Evolutionary conservation across 441 rosid genomes (phyloP).

Genomic region (Pelargonium fulgidum): DNA sequence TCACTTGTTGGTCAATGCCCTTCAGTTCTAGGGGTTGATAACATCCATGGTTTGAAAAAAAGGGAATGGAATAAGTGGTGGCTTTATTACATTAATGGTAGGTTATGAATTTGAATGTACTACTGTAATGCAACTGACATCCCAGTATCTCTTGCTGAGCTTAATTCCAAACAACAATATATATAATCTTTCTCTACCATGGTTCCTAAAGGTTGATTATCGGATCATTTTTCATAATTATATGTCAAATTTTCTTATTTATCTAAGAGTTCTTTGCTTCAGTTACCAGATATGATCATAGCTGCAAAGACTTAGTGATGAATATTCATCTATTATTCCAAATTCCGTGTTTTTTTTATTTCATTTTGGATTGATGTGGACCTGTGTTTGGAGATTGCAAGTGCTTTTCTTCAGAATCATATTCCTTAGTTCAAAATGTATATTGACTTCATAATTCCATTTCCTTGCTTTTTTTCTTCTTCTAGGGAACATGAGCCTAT

Average conservation of each 20-base stretch:
- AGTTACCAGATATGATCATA: neutral
- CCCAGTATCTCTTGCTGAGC: neutral
- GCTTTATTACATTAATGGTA: neutral
- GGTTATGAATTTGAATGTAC: neutral
- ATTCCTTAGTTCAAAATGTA: neutral
- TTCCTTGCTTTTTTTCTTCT: conserved; percentile 23
- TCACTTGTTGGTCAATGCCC: neutral
- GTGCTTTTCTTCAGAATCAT: neutral
- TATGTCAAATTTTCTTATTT: neutral
- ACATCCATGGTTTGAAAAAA: neutral
- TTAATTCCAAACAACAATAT: neutral
- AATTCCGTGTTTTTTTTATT: neutral
- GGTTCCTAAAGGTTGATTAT: neutral
- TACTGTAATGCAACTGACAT: neutral
- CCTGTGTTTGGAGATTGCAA: neutral
- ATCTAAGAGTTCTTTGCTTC: neutral
- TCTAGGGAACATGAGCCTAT: conserved; percentile 86
- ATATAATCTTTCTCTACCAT: neutral
- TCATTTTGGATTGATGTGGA: neutral
- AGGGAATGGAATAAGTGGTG: neutral
- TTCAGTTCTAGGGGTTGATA: neutral
- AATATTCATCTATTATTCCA: neutral
- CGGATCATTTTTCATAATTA: neutral
- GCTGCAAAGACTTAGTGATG: neutral
- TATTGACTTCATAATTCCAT: neutral